These are phyloP conservation scores for Cystofilobasidium bisporidii DNA, from an alignment of 768 basidiomycete genomes.

Conservation along the genomic window DNA sequence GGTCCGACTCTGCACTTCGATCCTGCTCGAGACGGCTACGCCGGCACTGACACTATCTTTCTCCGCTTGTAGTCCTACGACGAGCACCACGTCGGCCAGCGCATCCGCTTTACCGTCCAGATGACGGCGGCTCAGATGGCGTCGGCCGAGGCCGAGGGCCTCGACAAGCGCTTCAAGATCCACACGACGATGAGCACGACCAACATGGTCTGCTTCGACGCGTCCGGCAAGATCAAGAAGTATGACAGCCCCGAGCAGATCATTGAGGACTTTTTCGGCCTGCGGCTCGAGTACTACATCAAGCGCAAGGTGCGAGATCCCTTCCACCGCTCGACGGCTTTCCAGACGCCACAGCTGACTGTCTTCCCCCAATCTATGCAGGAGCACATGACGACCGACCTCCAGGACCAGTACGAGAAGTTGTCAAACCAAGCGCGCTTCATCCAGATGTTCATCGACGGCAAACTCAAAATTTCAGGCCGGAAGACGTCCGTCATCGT, in stretches of 20 bases:
- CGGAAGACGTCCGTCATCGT: constrained; percentile 84
- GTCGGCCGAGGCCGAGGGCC: constrained; percentile 79
- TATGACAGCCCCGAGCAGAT: constrained; percentile 84
- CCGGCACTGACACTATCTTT: background rate
- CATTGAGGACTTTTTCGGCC: constrained; percentile 81
- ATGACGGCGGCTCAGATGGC: constrained; percentile 71
- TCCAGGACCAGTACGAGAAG: constrained; percentile 70
- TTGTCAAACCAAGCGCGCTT: constrained; percentile 93
- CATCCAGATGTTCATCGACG: constrained; percentile 87
- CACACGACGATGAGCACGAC: constrained; percentile 70
- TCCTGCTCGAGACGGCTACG: too few species aligned
- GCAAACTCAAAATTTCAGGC: constrained; percentile 67
- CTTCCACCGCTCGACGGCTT: background rate
- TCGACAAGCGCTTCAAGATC: constrained; percentile 85
- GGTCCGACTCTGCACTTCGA: constrained; percentile 41
- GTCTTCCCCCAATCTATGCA: constrained; percentile 36
- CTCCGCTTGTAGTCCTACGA: constrained; percentile 67
- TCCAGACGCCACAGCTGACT: constrained; percentile 18
- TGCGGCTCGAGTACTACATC: constrained; percentile 82
- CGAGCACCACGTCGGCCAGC: constrained; percentile 87
- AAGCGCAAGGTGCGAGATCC: constrained; percentile 67
- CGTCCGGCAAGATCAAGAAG: constrained; percentile 89
- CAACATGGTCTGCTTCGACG: constrained; percentile 99
- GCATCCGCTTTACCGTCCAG: constrained; percentile 76
- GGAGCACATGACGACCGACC: constrained; percentile 75